These are phyloP conservation scores for Ochetophila trinervis DNA, from an alignment of 306 rosid species.

Conservation along the genomic window DNA sequence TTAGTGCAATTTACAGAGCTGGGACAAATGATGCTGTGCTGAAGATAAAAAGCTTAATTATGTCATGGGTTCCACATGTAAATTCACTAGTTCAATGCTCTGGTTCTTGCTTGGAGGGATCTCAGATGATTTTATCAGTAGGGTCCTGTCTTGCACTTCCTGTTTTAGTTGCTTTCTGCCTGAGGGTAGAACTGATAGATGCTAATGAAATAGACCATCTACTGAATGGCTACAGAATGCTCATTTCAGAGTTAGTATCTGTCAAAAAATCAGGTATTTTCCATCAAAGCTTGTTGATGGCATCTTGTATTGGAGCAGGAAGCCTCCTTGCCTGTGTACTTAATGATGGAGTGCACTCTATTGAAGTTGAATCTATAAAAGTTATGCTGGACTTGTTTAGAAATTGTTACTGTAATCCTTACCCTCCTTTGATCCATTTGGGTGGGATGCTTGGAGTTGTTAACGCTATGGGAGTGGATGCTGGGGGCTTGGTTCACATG, in stretches of 20 bases:
- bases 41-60: constrained; percentile 62
- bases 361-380: constrained; percentile 59
- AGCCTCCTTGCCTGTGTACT: constrained; percentile 57
- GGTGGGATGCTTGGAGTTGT: constrained; percentile 94
- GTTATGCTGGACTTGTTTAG: constrained; percentile 63
- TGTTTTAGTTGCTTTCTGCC: constrained; percentile 63
- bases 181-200: constrained; percentile 72
- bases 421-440: constrained; percentile 66
- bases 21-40: constrained; percentile 63
- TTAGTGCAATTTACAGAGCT: constrained; percentile 68
- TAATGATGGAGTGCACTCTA: constrained; percentile 66
- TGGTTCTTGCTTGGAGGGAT: constrained; percentile 31
- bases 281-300: constrained; percentile 74
- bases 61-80: constrained; percentile 74
- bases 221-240: constrained; percentile 55
- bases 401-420: constrained; percentile 73
- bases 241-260: constrained; percentile 63
- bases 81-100: constrained; percentile 36
- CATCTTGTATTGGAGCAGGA: constrained; percentile 90
- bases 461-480: constrained; percentile 76
- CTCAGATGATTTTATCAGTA: constrained; percentile 54
- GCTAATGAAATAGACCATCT: constrained; percentile 55
- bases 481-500: constrained; percentile 54
- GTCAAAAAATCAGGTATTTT: constrained; percentile 51
- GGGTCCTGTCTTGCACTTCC: constrained; percentile 96